Evolutionary conservation across 495 filamentous ascomycete species (phyloP).

Genomic region (Tuber calosporum): DNA sequence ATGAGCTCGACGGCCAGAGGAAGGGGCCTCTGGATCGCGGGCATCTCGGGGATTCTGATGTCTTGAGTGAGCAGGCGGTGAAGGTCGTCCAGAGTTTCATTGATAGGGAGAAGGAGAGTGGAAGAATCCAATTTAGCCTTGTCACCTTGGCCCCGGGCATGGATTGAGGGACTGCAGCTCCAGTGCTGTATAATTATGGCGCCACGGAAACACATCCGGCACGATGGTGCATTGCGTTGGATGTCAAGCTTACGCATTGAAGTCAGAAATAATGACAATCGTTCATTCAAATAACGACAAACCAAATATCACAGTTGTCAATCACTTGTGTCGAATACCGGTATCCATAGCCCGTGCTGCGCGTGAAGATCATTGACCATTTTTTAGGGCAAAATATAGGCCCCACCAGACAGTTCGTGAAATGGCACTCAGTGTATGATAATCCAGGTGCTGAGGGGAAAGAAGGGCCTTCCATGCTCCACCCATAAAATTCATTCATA

Average conservation of each 20-base stretch:
- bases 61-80: conserved; percentile 59
- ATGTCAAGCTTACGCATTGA: not conserved
- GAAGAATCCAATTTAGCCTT: conserved; percentile 53
- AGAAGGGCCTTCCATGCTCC: not conserved
- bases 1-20: conserved; percentile 74
- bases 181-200: not conserved
- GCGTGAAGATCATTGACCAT: not conserved
- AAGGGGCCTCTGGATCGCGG: conserved; percentile 71
- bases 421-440: not conserved
- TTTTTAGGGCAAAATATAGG: not conserved
- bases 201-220: conserved; percentile 1
- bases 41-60: conserved; percentile 57
- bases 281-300: not conserved
- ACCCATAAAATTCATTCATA: not conserved
- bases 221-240: not conserved
- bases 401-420: not conserved
- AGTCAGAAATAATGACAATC: not conserved
- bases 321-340: not conserved
- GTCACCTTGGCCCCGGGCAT: conserved; percentile 48
- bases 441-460: not conserved
- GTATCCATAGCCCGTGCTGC: not conserved
- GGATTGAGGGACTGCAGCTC: conserved; percentile 14
- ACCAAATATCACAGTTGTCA: not conserved
- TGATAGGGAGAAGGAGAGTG: conserved; percentile 48
- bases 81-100: conserved; percentile 54